Conservation (phyloP, 352 stramenopile genomes). For the Globisporangium paddicum region DNA sequence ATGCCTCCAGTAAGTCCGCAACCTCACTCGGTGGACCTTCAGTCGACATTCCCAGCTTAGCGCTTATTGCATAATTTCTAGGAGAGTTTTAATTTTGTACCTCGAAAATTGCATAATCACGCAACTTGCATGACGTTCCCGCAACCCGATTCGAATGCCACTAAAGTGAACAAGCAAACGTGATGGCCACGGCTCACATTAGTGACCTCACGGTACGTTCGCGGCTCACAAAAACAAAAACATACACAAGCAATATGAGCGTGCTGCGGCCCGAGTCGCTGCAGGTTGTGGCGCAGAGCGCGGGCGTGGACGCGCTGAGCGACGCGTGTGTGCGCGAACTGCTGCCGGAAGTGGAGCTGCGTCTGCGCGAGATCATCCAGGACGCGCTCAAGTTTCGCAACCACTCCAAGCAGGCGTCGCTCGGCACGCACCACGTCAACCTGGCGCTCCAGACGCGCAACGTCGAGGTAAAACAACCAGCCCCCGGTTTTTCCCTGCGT, state of each 20-base stretch:
- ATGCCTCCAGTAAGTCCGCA: no score
- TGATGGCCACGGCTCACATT: no score
- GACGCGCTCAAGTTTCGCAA: conserved; percentile 82
- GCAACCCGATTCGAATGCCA: no score
- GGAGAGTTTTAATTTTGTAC: no score
- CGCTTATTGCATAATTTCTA: no score
- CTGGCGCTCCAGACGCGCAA: conserved; percentile 70
- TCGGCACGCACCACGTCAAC: conserved; percentile 71
- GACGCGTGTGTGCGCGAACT: conserved; percentile 61
- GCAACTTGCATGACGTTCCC: no score
- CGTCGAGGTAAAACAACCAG: conserved; percentile 46
- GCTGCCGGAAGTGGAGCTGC: conserved; percentile 74
- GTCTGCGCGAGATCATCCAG: conserved; percentile 78
- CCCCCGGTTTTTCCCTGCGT: neutral
- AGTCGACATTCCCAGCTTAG: no score
- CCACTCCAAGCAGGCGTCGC: conserved; percentile 53
- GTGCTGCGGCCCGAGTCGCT: conserved; percentile 65
- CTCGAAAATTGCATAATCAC: no score
- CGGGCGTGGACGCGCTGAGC: conserved; percentile 66
- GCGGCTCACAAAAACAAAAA: no score
- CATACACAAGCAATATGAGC: conserved; percentile 54
- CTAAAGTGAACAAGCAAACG: no score
- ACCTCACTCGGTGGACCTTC: no score
- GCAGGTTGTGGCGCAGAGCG: conserved; percentile 66
- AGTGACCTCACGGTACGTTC: no score